phyloP scores from a whole-genome alignment of 2,329 filamentous ascomycete genomes.

The Elsinoe arachidis region DNA sequence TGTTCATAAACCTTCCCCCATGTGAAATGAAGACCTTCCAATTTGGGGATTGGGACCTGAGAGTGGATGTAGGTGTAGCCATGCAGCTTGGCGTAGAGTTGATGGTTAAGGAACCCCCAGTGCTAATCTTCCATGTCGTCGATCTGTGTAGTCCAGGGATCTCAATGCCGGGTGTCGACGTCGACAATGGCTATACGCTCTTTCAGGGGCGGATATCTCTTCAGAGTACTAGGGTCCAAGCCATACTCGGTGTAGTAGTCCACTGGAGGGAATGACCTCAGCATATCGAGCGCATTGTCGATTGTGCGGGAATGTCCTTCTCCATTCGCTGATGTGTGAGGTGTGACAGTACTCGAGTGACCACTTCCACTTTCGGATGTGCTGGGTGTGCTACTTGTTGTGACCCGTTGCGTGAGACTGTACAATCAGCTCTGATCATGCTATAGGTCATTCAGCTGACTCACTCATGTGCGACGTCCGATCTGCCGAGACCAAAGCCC shows the following conservation, averaged over 20 bases:
- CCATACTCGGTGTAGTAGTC: background rate
- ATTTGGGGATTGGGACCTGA: slow-evolving; percentile 32
- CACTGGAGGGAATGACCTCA: background rate
- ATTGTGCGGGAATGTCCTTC: background rate
- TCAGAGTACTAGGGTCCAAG: background rate
- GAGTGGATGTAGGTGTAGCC: slow-evolving; percentile 40
- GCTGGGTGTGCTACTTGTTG: too few species aligned
- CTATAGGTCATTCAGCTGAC: too few species aligned
- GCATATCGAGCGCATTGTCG: background rate
- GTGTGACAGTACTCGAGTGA: background rate
- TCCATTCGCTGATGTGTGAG: background rate
- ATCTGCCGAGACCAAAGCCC: background rate
- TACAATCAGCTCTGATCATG: too few species aligned
- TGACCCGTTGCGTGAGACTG: too few species aligned
- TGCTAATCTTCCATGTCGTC: background rate
- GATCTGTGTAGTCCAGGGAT: background rate
- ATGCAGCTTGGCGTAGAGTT: slow-evolving; percentile 30
- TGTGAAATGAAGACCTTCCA: slow-evolving; percentile 33
- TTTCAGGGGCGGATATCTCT: background rate
- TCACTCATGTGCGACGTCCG: background rate
- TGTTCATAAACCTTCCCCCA: slow-evolving; percentile 39
- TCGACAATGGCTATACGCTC: background rate
- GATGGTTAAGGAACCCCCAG: slow-evolving; percentile 26
- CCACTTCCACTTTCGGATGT: too few species aligned
- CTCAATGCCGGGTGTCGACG: background rate